phyloP scores from a whole-genome alignment of 805 yeast species.

The Zygotorulaspora chibaensis region DNA sequence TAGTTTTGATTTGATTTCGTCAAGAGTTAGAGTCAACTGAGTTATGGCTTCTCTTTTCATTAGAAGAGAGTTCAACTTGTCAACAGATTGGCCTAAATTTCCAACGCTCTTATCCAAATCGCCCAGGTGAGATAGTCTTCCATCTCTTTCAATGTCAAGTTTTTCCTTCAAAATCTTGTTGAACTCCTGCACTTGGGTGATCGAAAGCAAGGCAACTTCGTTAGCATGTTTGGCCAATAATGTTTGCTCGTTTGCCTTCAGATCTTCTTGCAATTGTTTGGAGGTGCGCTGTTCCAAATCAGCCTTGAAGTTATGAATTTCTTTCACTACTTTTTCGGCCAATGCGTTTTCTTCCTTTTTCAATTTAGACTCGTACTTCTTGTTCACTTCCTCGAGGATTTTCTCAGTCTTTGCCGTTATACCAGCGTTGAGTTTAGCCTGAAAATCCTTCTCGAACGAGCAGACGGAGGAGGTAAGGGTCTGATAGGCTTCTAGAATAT shows the following conservation, averaged over 20 bases:
- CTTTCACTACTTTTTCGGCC: slow-evolving; percentile 53
- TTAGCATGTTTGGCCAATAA: slow-evolving; percentile 70
- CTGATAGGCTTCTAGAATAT: slow-evolving; percentile 15
- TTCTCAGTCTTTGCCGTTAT: slow-evolving; percentile 18
- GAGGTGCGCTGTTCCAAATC: slow-evolving; percentile 58
- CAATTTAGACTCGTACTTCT: slow-evolving; percentile 22
- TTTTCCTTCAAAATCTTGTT: slow-evolving; percentile 52
- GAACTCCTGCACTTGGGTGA: slow-evolving; percentile 65
- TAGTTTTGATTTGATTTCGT: slow-evolving; percentile 23
- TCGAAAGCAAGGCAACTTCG: slow-evolving; percentile 60
- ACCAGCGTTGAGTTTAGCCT: slow-evolving; percentile 13
- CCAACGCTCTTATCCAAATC: slow-evolving; percentile 52
- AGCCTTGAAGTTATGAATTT: slow-evolving; percentile 58
- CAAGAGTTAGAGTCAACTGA: slow-evolving; percentile 24
- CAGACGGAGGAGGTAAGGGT: slow-evolving; percentile 14
- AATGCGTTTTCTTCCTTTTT: slow-evolving; percentile 48
- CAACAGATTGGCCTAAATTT: slow-evolving; percentile 40
- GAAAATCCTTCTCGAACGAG: slow-evolving; percentile 15
- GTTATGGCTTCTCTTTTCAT: slow-evolving; percentile 37
- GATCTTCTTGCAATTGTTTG: slow-evolving; percentile 54
- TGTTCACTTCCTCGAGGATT: slow-evolving; percentile 20
- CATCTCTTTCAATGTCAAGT: slow-evolving; percentile 71
- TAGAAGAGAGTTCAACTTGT: slow-evolving; percentile 39
- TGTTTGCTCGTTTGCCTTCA: slow-evolving; percentile 61
- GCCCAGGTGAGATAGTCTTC: slow-evolving; percentile 66